Base-by-base conservation (phyloP, 805 yeast genomes). In the Metschnikowia cubensis region DNA sequence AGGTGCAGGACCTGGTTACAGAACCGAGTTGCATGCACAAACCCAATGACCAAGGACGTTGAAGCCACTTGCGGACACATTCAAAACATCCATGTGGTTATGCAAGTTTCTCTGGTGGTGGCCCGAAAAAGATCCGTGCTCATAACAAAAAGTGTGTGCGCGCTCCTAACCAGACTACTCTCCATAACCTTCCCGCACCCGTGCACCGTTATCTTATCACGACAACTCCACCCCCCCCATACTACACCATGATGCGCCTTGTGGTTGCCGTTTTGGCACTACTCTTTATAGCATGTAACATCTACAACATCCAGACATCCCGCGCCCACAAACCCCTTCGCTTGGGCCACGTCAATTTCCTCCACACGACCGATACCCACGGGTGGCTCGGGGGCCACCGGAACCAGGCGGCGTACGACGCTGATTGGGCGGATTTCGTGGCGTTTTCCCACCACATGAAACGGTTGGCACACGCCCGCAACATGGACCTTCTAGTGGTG, bases 341-440 rank as follows among this genome's bases (percentile, higher is more conserved):
- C 13, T 21, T 56, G 14, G 41, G 91, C 0, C 80, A 84, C 49
- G 50, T 94, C 42, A 92, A 94, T 69, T 88, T 94, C 59, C 60
- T 92, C 22, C 98, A 92, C 61, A 91, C 98, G 1, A 94, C 99
- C 0, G 99, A 94, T 61, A 92, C 97, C 2, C 99, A 94, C 66
- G 97, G 94, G 0, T 94, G 99, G 99, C 81, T 86, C 55, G 83
- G 92, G 4, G 97, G 97, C 0, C 99, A 92, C 69, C 59, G 81
- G 36, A 83, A 84, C 56, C 97, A 91, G 65, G 74, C 78, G 29
- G 82, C 80, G 50, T 92, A 84, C 65, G 78, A 84, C 35, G 94
- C 88, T 4, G 88, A 91, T 64, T 92, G 96, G 96, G 97, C 97
- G 8, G 96, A 92, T 61, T 88, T 86, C 52, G 62, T 87, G 3